Evolutionary conservation across 306 rosid genomes (phyloP), one percentile per base, ranked within the genome.

Genomic region (Lathyrus oleraceus): DNA sequence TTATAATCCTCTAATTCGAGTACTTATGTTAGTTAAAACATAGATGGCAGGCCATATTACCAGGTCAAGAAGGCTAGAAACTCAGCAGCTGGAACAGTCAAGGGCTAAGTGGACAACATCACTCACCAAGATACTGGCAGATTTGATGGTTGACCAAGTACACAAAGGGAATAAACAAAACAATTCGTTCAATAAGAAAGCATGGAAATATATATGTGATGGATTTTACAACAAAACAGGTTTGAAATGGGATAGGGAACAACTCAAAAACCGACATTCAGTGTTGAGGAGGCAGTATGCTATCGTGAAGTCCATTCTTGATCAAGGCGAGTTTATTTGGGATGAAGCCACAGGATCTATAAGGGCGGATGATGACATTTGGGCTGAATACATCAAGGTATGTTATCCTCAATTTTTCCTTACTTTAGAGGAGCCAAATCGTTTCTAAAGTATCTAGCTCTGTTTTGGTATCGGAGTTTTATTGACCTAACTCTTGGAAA

Each of bases 171-270:
- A 82, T 64, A 88, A 71, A 72, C 76, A 49, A 14, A 81, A 76
- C 74, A 81, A 71, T 70, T 80, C 82, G 30, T 83, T 88, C 70
- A 85, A 89, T 67, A 91, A 80, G 85, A 87, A 80, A 81, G 89
- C 92, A 10, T 88, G 96, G 91, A 82, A 66, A 69, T 71, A 66
- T 71, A 82, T 91, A n/a, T 83, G 87, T 71, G 89, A 85, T 57
- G 92, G 65, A 58, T 88, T 88, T 72, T 77, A 70, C 71, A 77
- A 21, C 72, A 87, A 65, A 81, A 85, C 92, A 10, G 85, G 85
- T 70, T 75, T 91, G 82, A 80, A 76, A 72, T 91, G 91, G 97
- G 96, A 85, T 67, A 85, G 76, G 83, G 97, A 88, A 43, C 90
- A 91, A 69, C 87, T 88, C 75, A 88, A 88, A 84, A 91, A 88